Percentiles rank a stretch among this genome's conserved stretches.
Conservation (phyloP, 495 filamentous ascomycete species). For the Penicillium argentinense region DNA sequence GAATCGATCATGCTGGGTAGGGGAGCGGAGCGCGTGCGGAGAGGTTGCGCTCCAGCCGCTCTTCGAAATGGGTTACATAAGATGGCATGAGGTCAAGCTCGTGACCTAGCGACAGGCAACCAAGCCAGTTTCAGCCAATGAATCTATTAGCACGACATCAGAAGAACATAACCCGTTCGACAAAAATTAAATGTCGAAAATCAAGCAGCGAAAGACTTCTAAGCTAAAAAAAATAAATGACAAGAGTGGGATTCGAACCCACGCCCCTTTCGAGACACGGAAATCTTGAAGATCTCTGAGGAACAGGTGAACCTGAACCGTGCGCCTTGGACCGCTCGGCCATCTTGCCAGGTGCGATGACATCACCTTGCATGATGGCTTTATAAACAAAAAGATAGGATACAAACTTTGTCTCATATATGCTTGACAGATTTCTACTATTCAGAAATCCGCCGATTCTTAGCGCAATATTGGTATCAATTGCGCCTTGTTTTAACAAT, state of each 20-base stretch:
- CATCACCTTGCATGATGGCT: background rate
- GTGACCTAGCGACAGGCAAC: background rate
- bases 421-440: no score
- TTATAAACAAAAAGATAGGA: no score
- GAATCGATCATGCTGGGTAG: background rate
- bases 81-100: background rate
- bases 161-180: no score
- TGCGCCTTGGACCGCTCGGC: slow-evolving; percentile 33
- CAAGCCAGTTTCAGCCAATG: no score
- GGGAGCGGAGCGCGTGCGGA: background rate
- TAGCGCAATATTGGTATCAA: no score
- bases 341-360: slow-evolving; percentile 19
- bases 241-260: slow-evolving; percentile 42
- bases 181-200: no score
- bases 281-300: slow-evolving; percentile 9
- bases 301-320: slow-evolving; percentile 29
- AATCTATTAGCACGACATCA: no score
- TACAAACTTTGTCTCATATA: no score
- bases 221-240: slow-evolving; percentile 12
- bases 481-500: no score
- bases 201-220: background rate
- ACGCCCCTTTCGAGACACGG: slow-evolving; percentile 31
- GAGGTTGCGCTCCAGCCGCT: background rate
- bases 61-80: background rate
- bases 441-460: no score